Base-by-base conservation (phyloP, 331 rosid genomes). In the Arachis monticola region DNA sequence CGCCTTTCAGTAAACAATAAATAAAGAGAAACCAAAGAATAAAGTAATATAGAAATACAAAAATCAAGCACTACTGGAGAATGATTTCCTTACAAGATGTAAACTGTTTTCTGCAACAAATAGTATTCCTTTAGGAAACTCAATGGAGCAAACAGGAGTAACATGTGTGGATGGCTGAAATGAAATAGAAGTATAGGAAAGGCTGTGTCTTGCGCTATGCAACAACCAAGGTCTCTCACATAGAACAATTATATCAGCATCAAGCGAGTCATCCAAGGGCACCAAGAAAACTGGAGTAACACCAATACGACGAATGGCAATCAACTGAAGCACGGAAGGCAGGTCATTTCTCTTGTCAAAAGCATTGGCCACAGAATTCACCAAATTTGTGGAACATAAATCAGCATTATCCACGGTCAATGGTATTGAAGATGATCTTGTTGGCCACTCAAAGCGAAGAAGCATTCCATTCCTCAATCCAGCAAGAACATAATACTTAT, bases 191-290 rank as follows among this genome's bases (percentile, higher is more conserved):
- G 98, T 88, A 79, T 91, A 91, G 53, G 96, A 91, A 72, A 93
- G 91, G 81, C 98, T 81, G 75, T 93, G 98, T 65, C 97, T 89
- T 51, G 96, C 97, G 84, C 90, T 84, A 73, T 93, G 96, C 86
- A 93, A 83, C 87, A 93, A 83, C 98, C 98, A 91, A 10, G 98
- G 96, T 68, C 97, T 90, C 78, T 91, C 98, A 85, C 98, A 88
- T 55, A 93, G 83, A 73, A 88, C 92, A 85, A 93, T 86, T 78
- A 93, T 75, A 84, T 91, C 98, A 59, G 90, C 84, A 85, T 93
- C 97, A 77, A 93, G 88, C 5, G 89, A 80, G 76, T 87, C 91
- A 79, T 89, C 89, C 86, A 93, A 75, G 59, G 98, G 93, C 76
- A 90, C 91, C 85, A 93, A 84, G 89, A 91, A 93, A 80, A 93